Evolutionary conservation across 2,329 filamentous ascomycete genomes (phyloP).

Genomic region (Aaosphaeria arxii): DNA sequence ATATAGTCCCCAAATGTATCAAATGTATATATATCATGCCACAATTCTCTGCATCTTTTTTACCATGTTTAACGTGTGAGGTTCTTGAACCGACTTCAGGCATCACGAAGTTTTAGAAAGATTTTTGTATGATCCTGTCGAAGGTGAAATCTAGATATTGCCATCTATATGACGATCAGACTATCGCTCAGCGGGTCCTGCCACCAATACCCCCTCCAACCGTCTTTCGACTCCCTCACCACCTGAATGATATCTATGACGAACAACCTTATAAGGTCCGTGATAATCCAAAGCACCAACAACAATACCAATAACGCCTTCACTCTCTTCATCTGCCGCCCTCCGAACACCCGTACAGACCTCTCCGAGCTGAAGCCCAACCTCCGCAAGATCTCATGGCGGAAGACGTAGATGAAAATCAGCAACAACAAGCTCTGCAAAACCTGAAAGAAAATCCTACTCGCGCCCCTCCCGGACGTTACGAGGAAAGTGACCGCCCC

Average conservation of each 20-base stretch:
- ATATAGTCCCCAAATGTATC: too few species aligned
- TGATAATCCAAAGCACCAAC: conserved; percentile 6
- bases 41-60: too few species aligned
- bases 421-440: conserved; percentile 9
- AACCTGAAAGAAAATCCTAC: not conserved
- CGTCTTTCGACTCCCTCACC: conserved; percentile 1
- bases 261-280: conserved; percentile 10
- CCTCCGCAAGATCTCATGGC: conserved; percentile 7
- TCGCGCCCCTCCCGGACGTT: not conserved
- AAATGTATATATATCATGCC: too few species aligned
- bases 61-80: too few species aligned
- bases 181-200: conserved; percentile 13
- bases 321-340: conserved; percentile 2
- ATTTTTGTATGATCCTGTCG: too few species aligned
- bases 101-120: too few species aligned
- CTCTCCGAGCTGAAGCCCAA: conserved; percentile 4
- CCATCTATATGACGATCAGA: conserved; percentile 6
- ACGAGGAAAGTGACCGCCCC: conserved; percentile 7
- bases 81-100: too few species aligned
- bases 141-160: too few species aligned
- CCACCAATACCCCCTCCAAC: conserved; percentile 4
- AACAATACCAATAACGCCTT: conserved; percentile 5
- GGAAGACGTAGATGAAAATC: conserved; percentile 9
- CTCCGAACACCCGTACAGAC: conserved; percentile 1
- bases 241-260: conserved; percentile 8